These are phyloP conservation scores for Dittrichia graveolens DNA, from an alignment of 129 eudicot species.

Conservation along the genomic window DNA sequence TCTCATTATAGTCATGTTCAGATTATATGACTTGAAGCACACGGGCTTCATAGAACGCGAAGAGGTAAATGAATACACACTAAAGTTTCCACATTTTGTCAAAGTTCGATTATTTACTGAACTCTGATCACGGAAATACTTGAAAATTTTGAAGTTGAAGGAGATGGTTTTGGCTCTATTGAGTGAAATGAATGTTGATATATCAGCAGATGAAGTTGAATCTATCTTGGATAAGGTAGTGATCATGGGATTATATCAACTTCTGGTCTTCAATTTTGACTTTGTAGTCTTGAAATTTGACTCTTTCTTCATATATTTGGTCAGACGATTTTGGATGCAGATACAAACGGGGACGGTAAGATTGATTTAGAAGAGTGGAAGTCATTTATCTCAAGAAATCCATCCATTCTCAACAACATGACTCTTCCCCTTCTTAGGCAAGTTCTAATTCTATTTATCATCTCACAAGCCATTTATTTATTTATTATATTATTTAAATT, in stretches of 20 bases:
- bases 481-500: background rate
- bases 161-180: slow-evolving; percentile 75
- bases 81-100: slow-evolving; percentile 8
- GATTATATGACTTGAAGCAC: slow-evolving; percentile 64
- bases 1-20: slow-evolving; percentile 68
- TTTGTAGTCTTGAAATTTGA: background rate
- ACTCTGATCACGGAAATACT: slow-evolving; percentile 17
- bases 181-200: slow-evolving; percentile 53
- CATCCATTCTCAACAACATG: slow-evolving; percentile 77
- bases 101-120: slow-evolving; percentile 27
- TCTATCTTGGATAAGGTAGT: slow-evolving; percentile 73
- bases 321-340: slow-evolving; percentile 72
- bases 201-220: slow-evolving; percentile 69
- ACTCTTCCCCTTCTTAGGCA: slow-evolving; percentile 74
- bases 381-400: slow-evolving; percentile 54
- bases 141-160: slow-evolving; percentile 51
- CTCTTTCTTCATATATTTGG: background rate
- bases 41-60: slow-evolving; percentile 85
- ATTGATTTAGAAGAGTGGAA: slow-evolving; percentile 85
- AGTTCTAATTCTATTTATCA: slow-evolving; percentile 3
- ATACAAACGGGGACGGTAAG: slow-evolving; percentile 74
- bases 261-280: slow-evolving; percentile 1
- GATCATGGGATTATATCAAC: background rate
- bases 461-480: background rate
- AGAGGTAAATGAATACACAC: slow-evolving; percentile 51